Evolutionary conservation across 371 early-diverging fungal genomes (phyloP), one percentile per base, ranked within the genome.

Genomic region (Mucor velutinosus): DNA sequence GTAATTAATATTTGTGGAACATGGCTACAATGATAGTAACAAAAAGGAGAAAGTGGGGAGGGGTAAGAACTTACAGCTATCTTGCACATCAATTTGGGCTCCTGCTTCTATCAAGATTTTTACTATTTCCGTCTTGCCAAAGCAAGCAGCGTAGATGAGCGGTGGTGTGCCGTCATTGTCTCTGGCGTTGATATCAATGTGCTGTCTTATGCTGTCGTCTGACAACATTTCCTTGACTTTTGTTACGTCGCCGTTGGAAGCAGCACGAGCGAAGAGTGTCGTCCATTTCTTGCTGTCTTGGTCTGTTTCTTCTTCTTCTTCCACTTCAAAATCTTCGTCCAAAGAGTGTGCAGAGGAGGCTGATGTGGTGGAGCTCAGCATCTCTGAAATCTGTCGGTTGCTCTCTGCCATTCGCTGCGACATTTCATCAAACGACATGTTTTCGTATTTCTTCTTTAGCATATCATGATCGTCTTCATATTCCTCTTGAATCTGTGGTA

Each of bases 181-280:
- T 60, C 81, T 85, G 12, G 85, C 86, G 76, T 97, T 87, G 39
- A 94, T 82, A 77, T 95, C 93, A 62, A 95, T 88, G 17, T 60
- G 71, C 30, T 65, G 59, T n/a, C 74, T 61, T 14, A 27, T 53
- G 23, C 23, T 27, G 11, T 23, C 53, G 15, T 81, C 58, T 53
- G 78, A 75, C 67, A 93, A 83, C 70, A 93, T 78, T 69, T 75
- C 70, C 21, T 87, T 89, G 17, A 98, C 92, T 84, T 93, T 93
- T 77, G 94, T 95, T 73, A 96, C 87, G 70, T 97, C 96, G 64
- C 97, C 97, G 37, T 91, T 94, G 33, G 98, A 87, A 12, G 88
- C 83, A n/a, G 90, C 86, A 53, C 85, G 77, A 21, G 80, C 70
- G 63, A 92, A 86, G 6, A 89, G 61, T 33, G 72, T 67, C 27